phyloP scores from a whole-genome alignment of 345 rosid species.

The Lumnitzera racemosa region DNA sequence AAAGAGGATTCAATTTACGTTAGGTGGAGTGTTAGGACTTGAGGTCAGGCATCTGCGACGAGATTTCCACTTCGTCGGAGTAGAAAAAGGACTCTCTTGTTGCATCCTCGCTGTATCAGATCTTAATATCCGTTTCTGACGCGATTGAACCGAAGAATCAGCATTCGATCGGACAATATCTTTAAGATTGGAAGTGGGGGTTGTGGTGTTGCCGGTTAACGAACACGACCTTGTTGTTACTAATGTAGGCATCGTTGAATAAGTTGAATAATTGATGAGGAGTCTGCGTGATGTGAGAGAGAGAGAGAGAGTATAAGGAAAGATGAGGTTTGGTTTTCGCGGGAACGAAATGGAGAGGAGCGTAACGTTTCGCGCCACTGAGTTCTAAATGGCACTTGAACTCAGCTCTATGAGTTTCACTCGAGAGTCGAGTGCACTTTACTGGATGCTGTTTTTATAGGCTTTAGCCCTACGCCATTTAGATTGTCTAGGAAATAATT shows the following conservation, averaged over 20 bases:
- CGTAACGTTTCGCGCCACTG: too few relatives aligned
- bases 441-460: too few relatives aligned
- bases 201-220: neutral
- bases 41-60: slow-evolving; percentile 41
- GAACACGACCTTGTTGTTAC: slow-evolving; percentile 22
- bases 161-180: slow-evolving; percentile 27
- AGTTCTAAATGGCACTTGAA: too few relatives aligned
- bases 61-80: slow-evolving; percentile 41
- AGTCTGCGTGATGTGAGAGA: neutral
- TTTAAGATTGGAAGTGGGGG: slow-evolving; percentile 17
- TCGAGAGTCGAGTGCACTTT: too few relatives aligned
- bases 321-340: too few relatives aligned
- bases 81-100: slow-evolving; percentile 7
- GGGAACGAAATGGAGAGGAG: too few relatives aligned
- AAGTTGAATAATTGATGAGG: neutral
- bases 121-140: slow-evolving; percentile 52
- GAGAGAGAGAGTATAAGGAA: neutral
- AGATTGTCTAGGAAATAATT: too few relatives aligned
- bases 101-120: slow-evolving; percentile 18
- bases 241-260: slow-evolving; percentile 47
- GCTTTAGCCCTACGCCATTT: too few relatives aligned
- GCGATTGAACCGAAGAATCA: slow-evolving; percentile 17
- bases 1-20: slow-evolving; percentile 11
- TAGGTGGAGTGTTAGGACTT: slow-evolving; percentile 17
- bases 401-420: too few relatives aligned